These are phyloP conservation scores for Smittium mucronatum DNA, from an alignment of 371 early-diverging fungal genomes.

Conservation along the genomic window DNA sequence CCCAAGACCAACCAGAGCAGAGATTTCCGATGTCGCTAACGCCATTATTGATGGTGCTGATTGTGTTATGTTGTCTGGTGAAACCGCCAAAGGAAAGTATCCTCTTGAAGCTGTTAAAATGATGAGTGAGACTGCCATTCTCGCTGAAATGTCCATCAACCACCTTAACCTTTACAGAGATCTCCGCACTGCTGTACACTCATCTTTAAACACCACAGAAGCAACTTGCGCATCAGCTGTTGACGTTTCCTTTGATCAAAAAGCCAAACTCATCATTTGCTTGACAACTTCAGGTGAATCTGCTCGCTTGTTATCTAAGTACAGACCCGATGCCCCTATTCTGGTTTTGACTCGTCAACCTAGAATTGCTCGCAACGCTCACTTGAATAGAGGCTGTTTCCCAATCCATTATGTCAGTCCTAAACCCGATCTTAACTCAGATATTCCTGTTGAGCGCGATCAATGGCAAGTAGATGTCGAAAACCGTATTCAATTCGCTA, in stretches of 20 bases:
- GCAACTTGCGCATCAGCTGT: slow-evolving; percentile 91
- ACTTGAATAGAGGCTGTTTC: slow-evolving; percentile 79
- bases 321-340: slow-evolving; percentile 85
- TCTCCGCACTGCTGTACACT: slow-evolving; percentile 55
- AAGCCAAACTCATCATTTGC: slow-evolving; percentile 78
- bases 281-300: slow-evolving; percentile 74
- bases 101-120: slow-evolving; percentile 62
- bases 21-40: slow-evolving; percentile 97
- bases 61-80: slow-evolving; percentile 98
- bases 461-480: slow-evolving; percentile 83
- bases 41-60: slow-evolving; percentile 95
- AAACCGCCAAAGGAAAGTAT: slow-evolving; percentile 90
- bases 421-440: slow-evolving; percentile 16
- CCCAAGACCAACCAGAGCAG: slow-evolving; percentile 96
- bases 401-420: slow-evolving; percentile 66
- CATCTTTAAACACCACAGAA: slow-evolving; percentile 74
- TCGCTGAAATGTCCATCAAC: slow-evolving; percentile 64
- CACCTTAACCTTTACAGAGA: slow-evolving; percentile 70
- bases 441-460: slow-evolving; percentile 31
- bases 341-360: slow-evolving; percentile 76
- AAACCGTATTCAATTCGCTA: slow-evolving; percentile 58
- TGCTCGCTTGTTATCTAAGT: slow-evolving; percentile 87
- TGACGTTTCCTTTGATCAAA: slow-evolving; percentile 70
- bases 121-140: slow-evolving; percentile 59
- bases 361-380: slow-evolving; percentile 77